Base-by-base conservation (phyloP, 164 flowering plant species). In the Stephania cephalantha region DNA sequence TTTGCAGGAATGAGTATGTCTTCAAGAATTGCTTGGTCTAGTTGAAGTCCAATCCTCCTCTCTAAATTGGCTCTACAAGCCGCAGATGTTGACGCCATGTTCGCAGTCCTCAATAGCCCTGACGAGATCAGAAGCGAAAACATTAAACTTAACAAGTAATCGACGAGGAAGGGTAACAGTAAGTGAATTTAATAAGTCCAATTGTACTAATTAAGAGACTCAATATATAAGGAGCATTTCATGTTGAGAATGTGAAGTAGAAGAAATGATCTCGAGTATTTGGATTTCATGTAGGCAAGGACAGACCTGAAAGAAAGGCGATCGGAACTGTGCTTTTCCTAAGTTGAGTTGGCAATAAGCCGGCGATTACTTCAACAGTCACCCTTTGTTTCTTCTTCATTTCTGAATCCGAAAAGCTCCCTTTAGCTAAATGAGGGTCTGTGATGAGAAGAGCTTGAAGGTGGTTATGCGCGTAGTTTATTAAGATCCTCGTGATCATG, bases 11-110 rank as follows among this genome's bases (percentile, higher is more conserved):
- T 88, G 29, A 96, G 88, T 64, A 96, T 87, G 84, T 96, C 99
- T 80, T 94, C 99, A 29, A 96, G 93, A 77, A 96, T 92, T 10
- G 98, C 99, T 79, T 96, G 97, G 76, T 96, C 98, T n/a, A 96
- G 85, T 67, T 91, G 97, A 78, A 92, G 78, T 2, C 98, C 97
- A 2, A 96, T 91, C 74, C 99, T 80, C 78, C 94, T 83, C 85
- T 96, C 99, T 65, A 96, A 75, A 76, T 96, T 95, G 6, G 97
- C 82, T 79, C 86, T 87, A 82, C 98, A 94, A 74, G 92, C 82
- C 22, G 87, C 79, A 6, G 94, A 85, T 8, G 90, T 88, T 7
- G 94, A 88, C 12, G 87, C 78, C 10, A 86, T 81, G 25, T 88
- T 88, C 9, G 98, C 89, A 8, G 88, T 79, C 76, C 92, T 93